Conservation (phyloP, 116 monocot species). For the Papilionanthe hybrid region DNA sequence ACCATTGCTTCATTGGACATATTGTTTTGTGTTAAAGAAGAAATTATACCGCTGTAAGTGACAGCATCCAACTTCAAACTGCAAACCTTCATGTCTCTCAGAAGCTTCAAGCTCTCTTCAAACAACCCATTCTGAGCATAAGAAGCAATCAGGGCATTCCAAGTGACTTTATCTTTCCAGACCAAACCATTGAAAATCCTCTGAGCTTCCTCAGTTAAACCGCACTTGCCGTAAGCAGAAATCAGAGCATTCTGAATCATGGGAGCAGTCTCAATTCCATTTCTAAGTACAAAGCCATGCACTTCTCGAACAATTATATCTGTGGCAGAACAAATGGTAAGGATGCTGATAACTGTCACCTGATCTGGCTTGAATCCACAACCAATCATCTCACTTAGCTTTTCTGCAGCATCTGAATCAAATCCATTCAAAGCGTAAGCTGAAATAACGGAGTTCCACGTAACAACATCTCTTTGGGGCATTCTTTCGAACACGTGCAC, state of each 20-base stretch:
- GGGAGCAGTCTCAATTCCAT: constrained; percentile 5
- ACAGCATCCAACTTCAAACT: constrained; percentile 37
- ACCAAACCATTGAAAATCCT: constrained; percentile 23
- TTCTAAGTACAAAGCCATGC: constrained; percentile 40
- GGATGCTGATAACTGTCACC: constrained; percentile 31
- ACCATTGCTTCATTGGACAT: constrained; percentile 25
- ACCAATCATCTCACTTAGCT: constrained; percentile 23
- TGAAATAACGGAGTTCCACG: constrained; percentile 51
- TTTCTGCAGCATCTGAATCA: constrained; percentile 16
- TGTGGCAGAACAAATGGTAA: constrained; percentile 1
- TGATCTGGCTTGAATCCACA: constrained; percentile 36
- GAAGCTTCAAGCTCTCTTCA: constrained; percentile 40
- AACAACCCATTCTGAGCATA: constrained; percentile 44
- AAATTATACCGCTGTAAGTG: constrained; percentile 64
- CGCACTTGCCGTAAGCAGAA: constrained; percentile 51
- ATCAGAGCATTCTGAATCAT: constrained; percentile 35
- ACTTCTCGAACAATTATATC: constrained; percentile 24
- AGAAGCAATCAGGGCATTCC: constrained; percentile 56
- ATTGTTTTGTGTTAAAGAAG: constrained; percentile 39
- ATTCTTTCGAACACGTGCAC: constrained; percentile 42
- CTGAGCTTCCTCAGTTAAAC: constrained; percentile 18
- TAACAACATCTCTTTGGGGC: constrained; percentile 39
- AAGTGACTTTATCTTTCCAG: constrained; percentile 35
- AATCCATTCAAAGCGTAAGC: constrained; percentile 30
- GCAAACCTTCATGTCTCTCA: constrained; percentile 39